Evolutionary conservation across 495 filamentous ascomycete genomes (phyloP).

Genomic region (Rusavskia elegans): DNA sequence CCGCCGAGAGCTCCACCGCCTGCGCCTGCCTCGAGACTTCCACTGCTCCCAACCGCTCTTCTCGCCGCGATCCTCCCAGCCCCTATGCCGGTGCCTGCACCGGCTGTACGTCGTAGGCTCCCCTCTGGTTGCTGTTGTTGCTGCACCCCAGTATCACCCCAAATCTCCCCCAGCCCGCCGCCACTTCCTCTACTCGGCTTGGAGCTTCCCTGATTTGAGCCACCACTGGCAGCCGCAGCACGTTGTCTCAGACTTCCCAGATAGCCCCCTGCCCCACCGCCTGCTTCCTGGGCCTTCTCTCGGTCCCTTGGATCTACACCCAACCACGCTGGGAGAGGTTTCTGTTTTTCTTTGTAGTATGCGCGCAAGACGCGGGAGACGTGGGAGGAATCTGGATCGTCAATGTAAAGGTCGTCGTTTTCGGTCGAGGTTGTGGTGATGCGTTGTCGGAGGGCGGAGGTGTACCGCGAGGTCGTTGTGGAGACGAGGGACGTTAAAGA

Average conservation of each 20-base stretch:
- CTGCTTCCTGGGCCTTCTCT: constrained; percentile 31
- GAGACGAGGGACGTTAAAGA: constrained; percentile 60
- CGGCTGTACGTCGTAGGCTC: constrained; percentile 30
- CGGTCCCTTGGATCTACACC: constrained; percentile 62
- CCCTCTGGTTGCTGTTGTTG: constrained; percentile 34
- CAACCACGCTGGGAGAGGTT: constrained; percentile 75
- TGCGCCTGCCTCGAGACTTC: constrained; percentile 13
- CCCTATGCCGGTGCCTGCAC: constrained; percentile 13
- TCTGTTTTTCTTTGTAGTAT: constrained; percentile 83
- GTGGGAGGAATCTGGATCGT: constrained; percentile 68
- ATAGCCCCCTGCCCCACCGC: constrained; percentile 25
- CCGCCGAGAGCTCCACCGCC: constrained; percentile 25
- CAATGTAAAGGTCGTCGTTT: constrained; percentile 53
- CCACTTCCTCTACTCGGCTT: constrained; percentile 23
- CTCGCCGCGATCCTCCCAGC: constrained; percentile 16
- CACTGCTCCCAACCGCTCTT: constrained; percentile 12
- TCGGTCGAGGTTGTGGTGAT: constrained; percentile 61
- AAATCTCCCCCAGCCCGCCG: constrained; percentile 59
- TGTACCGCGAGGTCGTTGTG: constrained; percentile 63
- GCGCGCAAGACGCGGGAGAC: constrained; percentile 87
- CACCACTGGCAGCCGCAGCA: constrained; percentile 14
- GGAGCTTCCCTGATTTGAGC: constrained; percentile 1
- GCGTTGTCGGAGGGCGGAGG: constrained; percentile 52
- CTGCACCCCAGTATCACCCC: constrained; percentile 48
- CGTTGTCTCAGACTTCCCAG: constrained; percentile 23